phyloP scores from a whole-genome alignment of 1,284 basidiomycete genomes.

The Papiliotrema nemorosa region DNA sequence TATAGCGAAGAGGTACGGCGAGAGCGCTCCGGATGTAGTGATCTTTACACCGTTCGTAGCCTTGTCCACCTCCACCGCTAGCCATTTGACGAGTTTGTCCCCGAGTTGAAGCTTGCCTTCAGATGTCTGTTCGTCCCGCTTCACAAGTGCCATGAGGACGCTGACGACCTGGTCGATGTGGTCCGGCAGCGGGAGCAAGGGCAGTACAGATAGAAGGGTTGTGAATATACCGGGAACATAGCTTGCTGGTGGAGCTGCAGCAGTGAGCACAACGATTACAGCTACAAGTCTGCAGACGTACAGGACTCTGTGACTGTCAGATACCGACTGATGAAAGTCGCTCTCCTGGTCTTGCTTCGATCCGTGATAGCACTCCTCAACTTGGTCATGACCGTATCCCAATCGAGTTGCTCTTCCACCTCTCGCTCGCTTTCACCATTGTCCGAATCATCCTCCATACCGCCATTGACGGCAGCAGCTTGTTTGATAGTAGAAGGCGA shows the following conservation, averaged over 20 bases:
- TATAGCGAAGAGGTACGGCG: conserved; percentile 36
- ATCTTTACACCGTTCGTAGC: conserved; percentile 18
- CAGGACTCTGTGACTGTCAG: conserved; percentile 38
- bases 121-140: conserved; percentile 33
- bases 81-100: conserved; percentile 46
- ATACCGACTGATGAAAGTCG: conserved; percentile 32
- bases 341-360: conserved; percentile 33
- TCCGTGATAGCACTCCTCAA: conserved; percentile 28
- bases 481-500: conserved; percentile 2
- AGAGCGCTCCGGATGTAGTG: conserved; percentile 24
- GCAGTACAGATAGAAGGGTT: conserved; percentile 23
- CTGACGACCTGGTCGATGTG: conserved; percentile 30
- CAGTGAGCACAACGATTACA: neutral
- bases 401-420: conserved; percentile 32
- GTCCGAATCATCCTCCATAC: conserved; percentile 19
- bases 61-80: conserved; percentile 35
- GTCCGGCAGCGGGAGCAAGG: conserved; percentile 19
- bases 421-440: conserved; percentile 15
- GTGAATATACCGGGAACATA: conserved; percentile 24
- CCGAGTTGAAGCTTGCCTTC: conserved; percentile 34
- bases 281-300: conserved; percentile 14
- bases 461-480: neutral
- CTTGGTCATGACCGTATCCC: conserved; percentile 31
- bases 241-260: conserved; percentile 24
- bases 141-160: conserved; percentile 30